These are phyloP conservation scores for Leishmania martiniquensis DNA, from an alignment of 208 protist species.

Conservation along the genomic window DNA sequence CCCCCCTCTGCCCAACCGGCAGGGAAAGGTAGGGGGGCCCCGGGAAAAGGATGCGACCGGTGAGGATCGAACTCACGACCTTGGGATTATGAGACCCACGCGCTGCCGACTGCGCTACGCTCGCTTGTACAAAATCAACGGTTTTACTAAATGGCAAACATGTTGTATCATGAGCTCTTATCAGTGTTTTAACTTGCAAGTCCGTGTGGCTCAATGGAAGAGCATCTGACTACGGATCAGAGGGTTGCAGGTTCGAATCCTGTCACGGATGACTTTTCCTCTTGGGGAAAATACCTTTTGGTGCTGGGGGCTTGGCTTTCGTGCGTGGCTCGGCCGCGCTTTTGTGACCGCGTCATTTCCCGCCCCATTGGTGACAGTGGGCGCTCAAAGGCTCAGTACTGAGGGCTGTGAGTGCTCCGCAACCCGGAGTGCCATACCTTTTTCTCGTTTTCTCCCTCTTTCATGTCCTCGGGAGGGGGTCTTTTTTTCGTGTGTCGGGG, in stretches of 20 bases:
- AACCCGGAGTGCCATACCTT: neutral
- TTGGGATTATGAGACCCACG: conserved; percentile 96
- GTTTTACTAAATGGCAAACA: too few species aligned
- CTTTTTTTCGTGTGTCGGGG: too few species aligned
- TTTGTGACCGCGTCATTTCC: neutral
- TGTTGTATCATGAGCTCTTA: too few species aligned
- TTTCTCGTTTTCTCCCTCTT: neutral
- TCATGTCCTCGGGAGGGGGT: too few species aligned
- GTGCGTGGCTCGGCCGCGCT: neutral
- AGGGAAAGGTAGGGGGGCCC: neutral
- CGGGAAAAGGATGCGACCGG: conserved; percentile 46
- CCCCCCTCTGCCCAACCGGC: too few species aligned
- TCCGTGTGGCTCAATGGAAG: conserved; percentile 91
- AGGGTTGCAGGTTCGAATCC: conserved; percentile 92
- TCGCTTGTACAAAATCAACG: too few species aligned
- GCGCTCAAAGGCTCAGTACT: neutral
- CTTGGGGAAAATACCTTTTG: too few species aligned
- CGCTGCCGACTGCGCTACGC: conserved; percentile 95
- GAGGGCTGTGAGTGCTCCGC: neutral
- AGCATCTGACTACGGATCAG: conserved; percentile 92
- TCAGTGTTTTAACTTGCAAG: too few species aligned
- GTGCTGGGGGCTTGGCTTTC: too few species aligned
- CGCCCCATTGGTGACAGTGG: neutral
- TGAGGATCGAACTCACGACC: conserved; percentile 94
- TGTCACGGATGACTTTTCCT: conserved; percentile 82